Conservation (phyloP, 2,329 filamentous ascomycete genomes). For the Nigrospora oryzae region DNA sequence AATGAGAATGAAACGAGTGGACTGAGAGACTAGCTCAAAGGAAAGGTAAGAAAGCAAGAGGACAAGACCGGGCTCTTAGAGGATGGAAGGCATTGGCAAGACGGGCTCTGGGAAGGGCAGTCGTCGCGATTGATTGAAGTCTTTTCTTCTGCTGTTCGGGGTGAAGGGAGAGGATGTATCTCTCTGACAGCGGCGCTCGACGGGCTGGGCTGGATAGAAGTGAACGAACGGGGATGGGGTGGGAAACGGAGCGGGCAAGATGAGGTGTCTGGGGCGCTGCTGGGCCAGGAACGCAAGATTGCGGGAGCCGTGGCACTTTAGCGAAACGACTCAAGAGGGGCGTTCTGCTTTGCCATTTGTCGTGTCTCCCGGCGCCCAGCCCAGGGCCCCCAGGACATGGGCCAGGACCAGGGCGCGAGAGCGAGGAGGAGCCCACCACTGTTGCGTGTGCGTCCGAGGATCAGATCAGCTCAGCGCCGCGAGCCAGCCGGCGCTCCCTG, state of each 20-base stretch:
- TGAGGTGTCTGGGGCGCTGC: neutral
- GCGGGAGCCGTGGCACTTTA: conserved; percentile 9
- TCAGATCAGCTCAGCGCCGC: too few species aligned
- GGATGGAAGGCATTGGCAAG: conserved; percentile 16
- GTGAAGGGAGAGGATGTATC: conserved; percentile 6
- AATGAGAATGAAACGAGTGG: conserved; percentile 30
- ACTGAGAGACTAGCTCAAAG: conserved; percentile 38
- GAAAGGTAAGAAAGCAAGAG: conserved; percentile 18
- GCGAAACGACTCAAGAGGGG: conserved; percentile 7
- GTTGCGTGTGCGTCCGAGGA: too few species aligned
- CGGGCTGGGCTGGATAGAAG: too few species aligned
- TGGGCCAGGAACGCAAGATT: conserved; percentile 4
- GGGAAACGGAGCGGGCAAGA: too few species aligned
- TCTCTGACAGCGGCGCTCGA: too few species aligned
- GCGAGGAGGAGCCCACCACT: too few species aligned
- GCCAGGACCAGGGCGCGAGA: too few species aligned
- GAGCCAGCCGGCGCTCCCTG: too few species aligned
- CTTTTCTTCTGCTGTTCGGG: conserved; percentile 10
- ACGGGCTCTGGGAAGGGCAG: neutral
- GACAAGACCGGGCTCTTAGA: conserved; percentile 15
- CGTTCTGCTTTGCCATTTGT: conserved; percentile 8
- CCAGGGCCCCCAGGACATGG: too few species aligned
- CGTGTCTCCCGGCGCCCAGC: neutral
- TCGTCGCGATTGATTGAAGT: too few species aligned
- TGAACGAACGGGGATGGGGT: too few species aligned